Evolutionary conservation across 257 asterid genomes (phyloP), one percentile per base, ranked within the genome.

Genomic region (Scutellaria baicalensis): DNA sequence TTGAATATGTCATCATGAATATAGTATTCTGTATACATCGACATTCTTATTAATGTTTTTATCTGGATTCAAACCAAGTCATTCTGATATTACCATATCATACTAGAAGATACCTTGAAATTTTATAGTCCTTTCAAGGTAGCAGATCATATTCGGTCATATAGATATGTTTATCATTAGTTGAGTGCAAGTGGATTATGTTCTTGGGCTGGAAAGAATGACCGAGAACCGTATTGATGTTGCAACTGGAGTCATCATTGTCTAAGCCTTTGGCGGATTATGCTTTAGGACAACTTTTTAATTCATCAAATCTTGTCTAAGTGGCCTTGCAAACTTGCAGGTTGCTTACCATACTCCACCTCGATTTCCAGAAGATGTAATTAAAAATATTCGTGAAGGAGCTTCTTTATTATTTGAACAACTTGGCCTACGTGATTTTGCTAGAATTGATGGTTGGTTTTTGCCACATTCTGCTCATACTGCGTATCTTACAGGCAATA

Each of bases 371-470:
- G 86, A 85, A 63, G 95, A 81, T 60, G 81, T 85, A 66, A 85
- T 81, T 67, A 69, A 69, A 78, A 77, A 59, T 77, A 88, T 91
- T 50, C 95, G 96, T 64, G 86, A 89, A 78, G 97, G 97, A 70
- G 96, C 97, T 31, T 85, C 96, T 47, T 75, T 80, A 58, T 78
- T 91, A 72, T 91, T 91, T 75, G 82, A 86, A 80, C 78, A 59
- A 49, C 96, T 91, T 79, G 96, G 93, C 61, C 86, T 91, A 54
- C 88, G 85, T 65, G 96, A 91, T 81, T 91, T 91, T 86, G 97
- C 96, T 75, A 82, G 97, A 76, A 91, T 91, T 36, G 97, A 91
- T 78, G 97, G 97, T 59, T 91, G 97, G 96, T 84, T 82, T 84
- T 77, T 91, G 82, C 95, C 93, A 12, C 83, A 83, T 62, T 79